phyloP scores from a whole-genome alignment of 805 yeast species.

The Zygosaccharomyces siamensis region DNA sequence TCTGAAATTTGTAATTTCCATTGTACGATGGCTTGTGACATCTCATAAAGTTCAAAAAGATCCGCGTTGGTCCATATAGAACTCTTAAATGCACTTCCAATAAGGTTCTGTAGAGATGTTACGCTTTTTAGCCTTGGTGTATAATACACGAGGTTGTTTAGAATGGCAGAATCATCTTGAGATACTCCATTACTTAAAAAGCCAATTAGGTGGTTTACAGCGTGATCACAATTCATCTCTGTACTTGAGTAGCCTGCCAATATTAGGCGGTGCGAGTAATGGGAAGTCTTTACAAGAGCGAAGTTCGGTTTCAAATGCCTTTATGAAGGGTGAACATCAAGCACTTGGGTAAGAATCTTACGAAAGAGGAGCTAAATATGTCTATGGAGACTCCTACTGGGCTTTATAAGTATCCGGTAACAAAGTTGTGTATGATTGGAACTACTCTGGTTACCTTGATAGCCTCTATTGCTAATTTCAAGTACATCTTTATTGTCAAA shows the following conservation, averaged over 20 bases:
- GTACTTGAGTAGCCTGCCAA: neutral
- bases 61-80: slow-evolving; percentile 9
- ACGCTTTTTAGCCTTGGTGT: slow-evolving; percentile 21
- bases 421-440: slow-evolving; percentile 26
- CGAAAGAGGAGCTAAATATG: slow-evolving; percentile 8
- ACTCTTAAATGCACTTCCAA: slow-evolving; percentile 17
- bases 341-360: neutral
- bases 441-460: slow-evolving; percentile 26
- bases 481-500: slow-evolving; percentile 27
- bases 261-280: neutral
- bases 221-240: slow-evolving; percentile 7
- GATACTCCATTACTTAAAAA: slow-evolving; percentile 4
- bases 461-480: slow-evolving; percentile 27
- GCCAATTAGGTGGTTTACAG: slow-evolving; percentile 8
- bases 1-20: slow-evolving; percentile 34
- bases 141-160: slow-evolving; percentile 28
- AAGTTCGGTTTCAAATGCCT: neutral
- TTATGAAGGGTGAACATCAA: neutral
- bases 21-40: slow-evolving; percentile 20
- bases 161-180: slow-evolving; percentile 8
- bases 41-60: slow-evolving; percentile 15
- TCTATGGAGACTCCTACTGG: slow-evolving; percentile 25
- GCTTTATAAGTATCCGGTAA: slow-evolving; percentile 25
- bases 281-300: neutral
- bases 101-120: slow-evolving; percentile 12